Evolutionary conservation across 2,329 filamentous ascomycete genomes (phyloP).

Genomic region (Bipolaris oryzae): DNA sequence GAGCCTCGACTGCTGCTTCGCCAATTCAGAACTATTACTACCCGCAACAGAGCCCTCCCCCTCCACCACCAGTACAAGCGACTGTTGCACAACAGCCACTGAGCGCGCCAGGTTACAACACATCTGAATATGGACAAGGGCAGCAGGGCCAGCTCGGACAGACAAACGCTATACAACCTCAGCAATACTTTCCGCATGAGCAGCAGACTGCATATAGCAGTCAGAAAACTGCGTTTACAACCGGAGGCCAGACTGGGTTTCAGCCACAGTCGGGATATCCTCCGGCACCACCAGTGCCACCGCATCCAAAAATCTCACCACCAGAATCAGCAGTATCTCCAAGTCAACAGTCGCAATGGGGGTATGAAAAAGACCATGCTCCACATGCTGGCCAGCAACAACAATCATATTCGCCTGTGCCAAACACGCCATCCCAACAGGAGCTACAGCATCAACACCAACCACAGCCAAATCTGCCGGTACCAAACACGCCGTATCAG

Average conservation of each 20-base stretch:
- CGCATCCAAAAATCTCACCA: neutral
- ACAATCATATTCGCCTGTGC: neutral
- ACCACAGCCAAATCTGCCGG: neutral
- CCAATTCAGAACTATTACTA: conserved; percentile 39
- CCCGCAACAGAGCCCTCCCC: conserved; percentile 21
- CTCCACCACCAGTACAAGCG: conserved; percentile 11
- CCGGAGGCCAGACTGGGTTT: neutral
- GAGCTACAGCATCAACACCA: neutral
- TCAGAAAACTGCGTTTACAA: neutral
- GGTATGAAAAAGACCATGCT: neutral
- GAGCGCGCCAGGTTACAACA: neutral
- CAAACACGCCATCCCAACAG: neutral
- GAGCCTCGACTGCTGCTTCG: conserved; percentile 26
- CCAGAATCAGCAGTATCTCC: neutral
- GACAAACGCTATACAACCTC: neutral
- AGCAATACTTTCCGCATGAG: neutral
- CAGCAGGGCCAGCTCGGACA: neutral
- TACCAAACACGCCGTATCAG: neutral
- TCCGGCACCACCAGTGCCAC: neutral
- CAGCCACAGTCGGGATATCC: neutral
- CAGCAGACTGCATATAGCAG: neutral
- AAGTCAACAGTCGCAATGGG: neutral
- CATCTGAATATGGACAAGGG: conserved; percentile 21
- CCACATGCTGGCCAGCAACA: neutral
- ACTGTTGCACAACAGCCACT: conserved; percentile 14